A percentile compares a stretch with the other conserved stretches of the same genome.
These are phyloP conservation scores for Neonectria sp. DNA, from an alignment of 2,329 filamentous ascomycete species.

Conservation along the genomic window DNA sequence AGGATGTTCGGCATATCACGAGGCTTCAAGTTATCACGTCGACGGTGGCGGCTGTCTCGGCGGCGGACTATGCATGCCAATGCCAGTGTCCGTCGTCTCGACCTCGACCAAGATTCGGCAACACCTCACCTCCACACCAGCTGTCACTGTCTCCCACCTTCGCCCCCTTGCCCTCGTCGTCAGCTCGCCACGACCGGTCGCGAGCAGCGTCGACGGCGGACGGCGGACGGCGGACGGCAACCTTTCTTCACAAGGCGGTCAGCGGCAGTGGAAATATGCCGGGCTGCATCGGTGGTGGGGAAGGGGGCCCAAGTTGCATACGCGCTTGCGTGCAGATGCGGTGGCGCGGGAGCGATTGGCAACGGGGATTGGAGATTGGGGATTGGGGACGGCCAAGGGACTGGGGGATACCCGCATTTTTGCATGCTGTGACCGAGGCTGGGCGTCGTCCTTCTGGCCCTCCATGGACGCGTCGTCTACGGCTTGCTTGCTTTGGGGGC, in stretches of 20 bases:
- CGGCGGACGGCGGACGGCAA: neutral
- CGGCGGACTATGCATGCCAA: neutral
- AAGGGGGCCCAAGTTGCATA: slow-evolving; percentile 1
- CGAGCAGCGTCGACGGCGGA: neutral
- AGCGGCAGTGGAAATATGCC: slow-evolving; percentile 18
- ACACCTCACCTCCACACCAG: slow-evolving; percentile 1
- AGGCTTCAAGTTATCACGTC: slow-evolving; percentile 13
- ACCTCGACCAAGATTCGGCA: neutral
- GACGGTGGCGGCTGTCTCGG: neutral
- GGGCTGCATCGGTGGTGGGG: slow-evolving; percentile 1
- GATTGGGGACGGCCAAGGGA: slow-evolving; percentile 12
- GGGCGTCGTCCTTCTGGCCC: neutral
- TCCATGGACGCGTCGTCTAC: neutral
- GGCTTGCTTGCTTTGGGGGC: slow-evolving; percentile 16
- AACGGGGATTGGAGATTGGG: slow-evolving; percentile 17
- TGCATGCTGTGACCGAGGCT: slow-evolving; percentile 32
- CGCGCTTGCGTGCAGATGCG: slow-evolving; percentile 30
- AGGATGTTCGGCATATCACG: slow-evolving; percentile 17
- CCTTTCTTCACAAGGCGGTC: slow-evolving; percentile 22
- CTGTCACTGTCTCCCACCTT: slow-evolving; percentile 1
- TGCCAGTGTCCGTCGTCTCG: neutral
- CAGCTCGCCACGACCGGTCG: slow-evolving; percentile 24
- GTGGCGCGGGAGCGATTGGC: slow-evolving; percentile 30
- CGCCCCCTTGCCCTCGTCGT: slow-evolving; percentile 4
- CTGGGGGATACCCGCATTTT: slow-evolving; percentile 36